Evolutionary conservation across 257 asterid species (phyloP).

Genomic region (Craterostigma plantagineum): DNA sequence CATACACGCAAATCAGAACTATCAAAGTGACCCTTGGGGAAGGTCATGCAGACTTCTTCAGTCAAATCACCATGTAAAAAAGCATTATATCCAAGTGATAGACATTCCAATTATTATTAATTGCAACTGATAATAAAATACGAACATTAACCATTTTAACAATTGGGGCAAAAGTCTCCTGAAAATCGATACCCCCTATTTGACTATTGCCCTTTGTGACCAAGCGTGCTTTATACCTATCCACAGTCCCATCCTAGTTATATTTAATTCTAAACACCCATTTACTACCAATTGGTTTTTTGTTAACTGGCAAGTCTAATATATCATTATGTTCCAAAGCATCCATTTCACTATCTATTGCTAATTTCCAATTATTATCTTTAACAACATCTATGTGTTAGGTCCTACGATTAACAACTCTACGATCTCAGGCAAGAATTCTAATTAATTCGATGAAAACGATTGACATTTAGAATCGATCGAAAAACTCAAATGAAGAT

Average conservation of each 20-base stretch:
- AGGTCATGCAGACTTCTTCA: no score
- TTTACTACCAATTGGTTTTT: neutral
- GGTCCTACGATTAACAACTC: no score
- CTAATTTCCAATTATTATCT: no score
- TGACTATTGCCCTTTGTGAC: neutral
- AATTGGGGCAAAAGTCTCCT: neutral
- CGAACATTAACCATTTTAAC: neutral
- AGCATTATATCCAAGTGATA: neutral
- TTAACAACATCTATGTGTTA: no score
- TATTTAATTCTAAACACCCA: neutral
- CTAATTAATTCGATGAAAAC: no score
- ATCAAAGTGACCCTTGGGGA: no score
- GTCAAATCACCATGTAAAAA: neutral
- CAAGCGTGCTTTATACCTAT: neutral
- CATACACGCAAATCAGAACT: no score
- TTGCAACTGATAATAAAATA: neutral
- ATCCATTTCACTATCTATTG: no score
- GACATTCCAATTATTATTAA: neutral
- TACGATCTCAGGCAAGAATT: no score
- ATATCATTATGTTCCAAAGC: neutral
- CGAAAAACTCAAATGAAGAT: no score
- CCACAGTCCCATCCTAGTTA: neutral
- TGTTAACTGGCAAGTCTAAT: neutral
- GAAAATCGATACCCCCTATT: neutral
- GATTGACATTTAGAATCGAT: no score